Evolutionary conservation across 164 flowering plant genomes (phyloP).

Genomic region (Stephania yunnanensis): DNA sequence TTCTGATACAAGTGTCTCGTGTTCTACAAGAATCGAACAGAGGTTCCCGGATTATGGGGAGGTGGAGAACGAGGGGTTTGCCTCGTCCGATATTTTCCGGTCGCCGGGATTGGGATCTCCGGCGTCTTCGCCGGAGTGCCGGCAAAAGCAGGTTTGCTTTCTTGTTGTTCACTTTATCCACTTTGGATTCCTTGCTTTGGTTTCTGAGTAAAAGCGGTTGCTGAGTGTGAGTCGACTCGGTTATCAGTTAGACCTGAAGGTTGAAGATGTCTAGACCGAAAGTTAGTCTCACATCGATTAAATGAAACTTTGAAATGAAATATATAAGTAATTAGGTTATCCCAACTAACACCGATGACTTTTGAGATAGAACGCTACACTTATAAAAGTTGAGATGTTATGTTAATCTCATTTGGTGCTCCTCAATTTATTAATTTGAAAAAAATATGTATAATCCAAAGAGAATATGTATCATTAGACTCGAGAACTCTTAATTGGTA

Average conservation of each 20-base stretch:
- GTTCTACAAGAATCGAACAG: constrained; percentile 17
- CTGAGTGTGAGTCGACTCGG: not conserved
- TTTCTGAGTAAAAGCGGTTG: not conserved
- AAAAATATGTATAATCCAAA: no score
- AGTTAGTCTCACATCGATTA: no score
- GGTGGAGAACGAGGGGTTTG: constrained; percentile 28
- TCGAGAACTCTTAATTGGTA: no score
- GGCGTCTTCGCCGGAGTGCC: constrained; percentile 44
- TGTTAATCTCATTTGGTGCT: no score
- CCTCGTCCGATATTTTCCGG: constrained; percentile 34
- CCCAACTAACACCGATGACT: no score
- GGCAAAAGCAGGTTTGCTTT: constrained; percentile 31
- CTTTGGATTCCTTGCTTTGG: not conserved
- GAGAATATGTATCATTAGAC: no score
- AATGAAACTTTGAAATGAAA: no score
- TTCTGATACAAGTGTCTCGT: constrained; percentile 25
- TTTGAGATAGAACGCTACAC: no score
- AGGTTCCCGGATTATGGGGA: constrained; percentile 44
- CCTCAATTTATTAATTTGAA: no score
- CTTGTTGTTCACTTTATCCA: not conserved
- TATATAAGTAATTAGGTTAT: no score
- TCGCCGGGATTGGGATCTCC: constrained; percentile 52
- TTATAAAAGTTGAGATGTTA: no score
- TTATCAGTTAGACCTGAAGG: not conserved
- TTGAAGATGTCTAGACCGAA: no score